Evolutionary conservation across 176 grass and related monocot species (phyloP), one percentile per base, ranked within the genome.

Genomic region (Musa schizocarpa): DNA sequence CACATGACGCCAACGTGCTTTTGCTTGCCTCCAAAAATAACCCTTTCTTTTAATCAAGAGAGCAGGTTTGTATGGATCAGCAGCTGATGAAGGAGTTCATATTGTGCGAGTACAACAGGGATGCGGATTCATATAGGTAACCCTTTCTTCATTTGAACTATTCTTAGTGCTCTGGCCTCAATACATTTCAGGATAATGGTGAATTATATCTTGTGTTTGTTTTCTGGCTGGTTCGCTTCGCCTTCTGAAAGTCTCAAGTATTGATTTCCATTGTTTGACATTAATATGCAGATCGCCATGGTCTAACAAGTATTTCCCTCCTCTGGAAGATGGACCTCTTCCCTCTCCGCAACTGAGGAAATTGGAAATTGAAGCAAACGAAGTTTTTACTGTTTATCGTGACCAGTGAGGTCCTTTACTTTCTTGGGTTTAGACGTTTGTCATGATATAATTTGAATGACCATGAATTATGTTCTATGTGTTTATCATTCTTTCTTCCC

Each of bases 51-150:
- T 77, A 65, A 22, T 76, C 48, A 68, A 8, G 26, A 49, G 72
- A 80, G 72, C 84, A 94, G 96, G 86, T 99, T 76, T 87, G 88
- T 74, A 92, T 86, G 85, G 91, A 99, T 81, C 81, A 86, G 23
- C 83, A 83, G 19, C 89, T 61, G 65, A 53, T 88, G 83, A 99
- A 91, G 86, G 90, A 92, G 22, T 99, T 92, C 74, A 90, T 99
- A 78, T 83, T 99, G 63, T 99, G 96, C 19, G 91, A 99, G 72
- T 99, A 99, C 80, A 99, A 99, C 65, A 88, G 96, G 8, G 96
- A 99, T 5, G 91, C 96, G 0, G 96, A 99, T 68, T 99, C 96
- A 9, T 99, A 99, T 72, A 62, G 96, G 96, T 99, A 54, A 66
- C 11, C 9, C 74, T 13, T 8, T 13, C 5, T 21, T 0, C 19